Evolutionary conservation across 306 rosid species (phyloP).

Genomic region (Carpinus fangiana): DNA sequence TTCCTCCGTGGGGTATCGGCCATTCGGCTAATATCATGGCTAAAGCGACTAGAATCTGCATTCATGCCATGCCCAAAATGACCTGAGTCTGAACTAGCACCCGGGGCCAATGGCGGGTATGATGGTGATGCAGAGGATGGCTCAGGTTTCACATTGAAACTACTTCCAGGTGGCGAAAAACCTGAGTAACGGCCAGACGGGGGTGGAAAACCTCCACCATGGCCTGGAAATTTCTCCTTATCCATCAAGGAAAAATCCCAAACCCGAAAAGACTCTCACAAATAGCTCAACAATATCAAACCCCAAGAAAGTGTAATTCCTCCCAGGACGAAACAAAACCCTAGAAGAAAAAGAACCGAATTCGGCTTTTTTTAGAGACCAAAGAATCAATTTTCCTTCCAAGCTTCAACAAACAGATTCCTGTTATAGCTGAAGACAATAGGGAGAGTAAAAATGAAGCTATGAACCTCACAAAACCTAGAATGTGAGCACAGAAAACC

Average conservation of each 20-base stretch:
- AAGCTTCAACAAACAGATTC: constrained; percentile 15
- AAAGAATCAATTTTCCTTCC: neutral
- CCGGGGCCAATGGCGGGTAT: constrained; percentile 61
- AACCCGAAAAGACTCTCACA: constrained; percentile 19
- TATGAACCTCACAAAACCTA: neutral
- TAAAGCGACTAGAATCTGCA: constrained; percentile 59
- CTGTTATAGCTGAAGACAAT: neutral
- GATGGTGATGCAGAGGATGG: constrained; percentile 38
- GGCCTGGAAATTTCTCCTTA: constrained; percentile 63
- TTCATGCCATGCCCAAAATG: constrained; percentile 60
- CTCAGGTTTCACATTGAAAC: constrained; percentile 73
- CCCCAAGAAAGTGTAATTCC: constrained; percentile 27
- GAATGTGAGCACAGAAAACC: constrained; percentile 8
- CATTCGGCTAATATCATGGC: constrained; percentile 94
- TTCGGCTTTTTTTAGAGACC: neutral
- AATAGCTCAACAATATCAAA: constrained; percentile 31
- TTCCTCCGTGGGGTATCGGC: constrained; percentile 84
- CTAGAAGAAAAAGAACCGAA: neutral
- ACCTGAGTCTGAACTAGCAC: constrained; percentile 47
- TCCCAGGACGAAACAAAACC: constrained; percentile 6
- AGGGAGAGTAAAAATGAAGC: neutral
- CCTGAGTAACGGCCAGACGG: constrained; percentile 66
- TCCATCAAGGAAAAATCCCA: constrained; percentile 53
- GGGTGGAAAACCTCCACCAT: constrained; percentile 72
- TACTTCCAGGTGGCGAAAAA: constrained; percentile 47